Conservation (phyloP, 495 filamentous ascomycete species). For the Melanomma pulvis-pyrius region DNA sequence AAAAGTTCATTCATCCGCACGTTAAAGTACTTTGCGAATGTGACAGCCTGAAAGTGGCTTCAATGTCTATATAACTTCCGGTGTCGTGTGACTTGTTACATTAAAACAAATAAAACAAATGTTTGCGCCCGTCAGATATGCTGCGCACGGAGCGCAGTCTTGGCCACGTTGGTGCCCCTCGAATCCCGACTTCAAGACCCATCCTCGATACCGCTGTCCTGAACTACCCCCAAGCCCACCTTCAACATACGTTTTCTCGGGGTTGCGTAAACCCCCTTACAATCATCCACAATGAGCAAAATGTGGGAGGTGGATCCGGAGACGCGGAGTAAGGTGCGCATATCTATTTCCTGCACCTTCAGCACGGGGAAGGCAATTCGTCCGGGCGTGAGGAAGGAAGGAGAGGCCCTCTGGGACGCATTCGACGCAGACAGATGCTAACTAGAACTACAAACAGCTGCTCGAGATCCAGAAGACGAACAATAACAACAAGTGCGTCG, state of each 20-base stretch:
- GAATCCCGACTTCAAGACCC: slow-evolving; percentile 5
- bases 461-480: slow-evolving; percentile 83
- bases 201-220: neutral
- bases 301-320: slow-evolving; percentile 99
- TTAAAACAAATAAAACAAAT: no score
- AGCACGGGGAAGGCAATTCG: neutral
- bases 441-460: slow-evolving; percentile 57
- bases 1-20: neutral
- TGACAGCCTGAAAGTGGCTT: neutral
- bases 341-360: neutral
- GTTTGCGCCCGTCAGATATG: neutral
- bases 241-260: neutral
- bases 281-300: slow-evolving; percentile 46
- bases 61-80: neutral
- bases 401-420: no score
- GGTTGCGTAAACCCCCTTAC: neutral
- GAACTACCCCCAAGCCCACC: neutral
- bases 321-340: slow-evolving; percentile 81
- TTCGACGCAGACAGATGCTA: no score
- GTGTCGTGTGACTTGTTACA: neutral
- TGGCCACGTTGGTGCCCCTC: slow-evolving; percentile 35
- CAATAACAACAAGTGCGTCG: slow-evolving; percentile 85
- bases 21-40: neutral
- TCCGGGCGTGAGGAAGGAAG: neutral
- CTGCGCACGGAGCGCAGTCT: slow-evolving; percentile 8